These are phyloP conservation scores for Camellia granthamiana DNA, from an alignment of 148 eudicot genomes.

Conservation along the genomic window DNA sequence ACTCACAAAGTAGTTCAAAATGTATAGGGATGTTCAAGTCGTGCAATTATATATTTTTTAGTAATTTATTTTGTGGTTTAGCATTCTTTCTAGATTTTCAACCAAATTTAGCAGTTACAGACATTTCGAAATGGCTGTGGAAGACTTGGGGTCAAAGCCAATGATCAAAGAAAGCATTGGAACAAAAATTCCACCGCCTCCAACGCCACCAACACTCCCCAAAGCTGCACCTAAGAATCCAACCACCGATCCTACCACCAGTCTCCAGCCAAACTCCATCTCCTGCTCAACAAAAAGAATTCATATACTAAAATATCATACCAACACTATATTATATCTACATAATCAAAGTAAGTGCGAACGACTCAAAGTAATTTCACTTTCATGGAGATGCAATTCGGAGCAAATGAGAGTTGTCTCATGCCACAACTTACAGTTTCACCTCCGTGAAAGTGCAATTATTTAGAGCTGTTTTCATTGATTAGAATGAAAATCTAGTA, in stretches of 20 bases:
- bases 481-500: too few relatives aligned
- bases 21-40: too few relatives aligned
- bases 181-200: conserved; percentile 64
- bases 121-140: conserved; percentile 70
- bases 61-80: too few relatives aligned
- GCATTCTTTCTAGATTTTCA: background rate
- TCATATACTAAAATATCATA: background rate
- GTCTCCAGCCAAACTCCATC: conserved; percentile 55
- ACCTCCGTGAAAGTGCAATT: too few relatives aligned
- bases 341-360: too few relatives aligned
- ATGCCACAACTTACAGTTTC: too few relatives aligned
- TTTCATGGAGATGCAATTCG: too few relatives aligned
- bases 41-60: too few relatives aligned
- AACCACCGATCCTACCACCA: conserved; percentile 40
- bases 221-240: conserved; percentile 64
- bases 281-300: conserved; percentile 27
- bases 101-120: background rate
- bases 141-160: conserved; percentile 63
- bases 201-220: conserved; percentile 64
- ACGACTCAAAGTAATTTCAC: too few relatives aligned
- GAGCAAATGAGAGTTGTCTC: too few relatives aligned
- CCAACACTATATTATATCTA: background rate
- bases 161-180: conserved; percentile 60
- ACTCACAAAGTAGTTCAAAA: too few relatives aligned
- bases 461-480: too few relatives aligned